Evolutionary conservation across 1,284 basidiomycete genomes (phyloP).

Genomic region (Mycena citricolor): DNA sequence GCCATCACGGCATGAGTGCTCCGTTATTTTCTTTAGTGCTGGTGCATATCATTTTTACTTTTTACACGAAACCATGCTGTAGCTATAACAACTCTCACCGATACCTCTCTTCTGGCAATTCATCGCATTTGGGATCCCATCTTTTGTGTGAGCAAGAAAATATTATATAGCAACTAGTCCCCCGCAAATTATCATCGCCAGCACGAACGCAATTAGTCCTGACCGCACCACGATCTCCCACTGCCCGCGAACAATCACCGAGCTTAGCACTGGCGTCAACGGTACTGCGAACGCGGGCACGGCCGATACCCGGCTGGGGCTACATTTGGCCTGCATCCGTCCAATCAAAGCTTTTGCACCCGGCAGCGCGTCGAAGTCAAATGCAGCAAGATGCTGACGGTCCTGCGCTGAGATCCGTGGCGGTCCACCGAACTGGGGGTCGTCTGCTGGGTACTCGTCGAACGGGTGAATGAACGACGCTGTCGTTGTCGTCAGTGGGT

Average conservation of each 20-base stretch:
- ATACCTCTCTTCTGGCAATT: constrained; percentile 15
- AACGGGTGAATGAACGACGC: constrained; percentile 60
- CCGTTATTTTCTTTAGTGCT: no score
- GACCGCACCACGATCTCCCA: constrained; percentile 67
- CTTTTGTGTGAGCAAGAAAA: no score
- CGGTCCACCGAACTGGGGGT: constrained; percentile 31
- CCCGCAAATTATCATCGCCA: constrained; percentile 38
- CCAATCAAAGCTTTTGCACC: constrained; percentile 33
- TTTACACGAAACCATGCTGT: constrained; percentile 16
- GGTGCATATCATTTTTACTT: constrained; percentile 11
- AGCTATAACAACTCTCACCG: constrained; percentile 7
- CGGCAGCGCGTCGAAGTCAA: constrained; percentile 62
- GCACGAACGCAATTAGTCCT: constrained; percentile 33
- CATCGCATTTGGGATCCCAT: constrained; percentile 12
- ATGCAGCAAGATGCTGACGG: constrained; percentile 45
- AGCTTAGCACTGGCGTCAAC: constrained; percentile 65
- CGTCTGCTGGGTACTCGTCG: constrained; percentile 37
- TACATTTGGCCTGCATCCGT: constrained; percentile 41
- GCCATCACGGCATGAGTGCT: no score
- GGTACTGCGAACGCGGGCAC: constrained; percentile 72
- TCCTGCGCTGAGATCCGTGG: constrained; percentile 30
- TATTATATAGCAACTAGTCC: constrained; percentile 19
- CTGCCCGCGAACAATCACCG: constrained; percentile 70
- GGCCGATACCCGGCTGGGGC: constrained; percentile 47
- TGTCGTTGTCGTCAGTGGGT: no score